Evolutionary conservation across 208 protist genomes (phyloP), one percentile per base, ranked within the genome.

Genomic region (Leptomonas seymouri): DNA sequence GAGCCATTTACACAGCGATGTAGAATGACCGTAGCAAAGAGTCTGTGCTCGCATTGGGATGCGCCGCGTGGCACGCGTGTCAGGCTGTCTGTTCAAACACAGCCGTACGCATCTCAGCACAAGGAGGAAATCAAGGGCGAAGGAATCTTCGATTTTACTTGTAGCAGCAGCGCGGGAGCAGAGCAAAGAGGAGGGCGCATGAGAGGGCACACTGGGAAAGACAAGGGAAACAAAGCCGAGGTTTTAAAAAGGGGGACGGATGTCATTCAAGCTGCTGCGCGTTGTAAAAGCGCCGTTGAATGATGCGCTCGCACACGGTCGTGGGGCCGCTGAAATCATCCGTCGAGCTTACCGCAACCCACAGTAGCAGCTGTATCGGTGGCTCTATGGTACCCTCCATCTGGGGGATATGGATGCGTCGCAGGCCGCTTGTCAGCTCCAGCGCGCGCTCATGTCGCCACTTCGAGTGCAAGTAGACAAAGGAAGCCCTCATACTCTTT

Each of bases 361-460:
- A 90, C 31, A 90, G 67, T 12, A 90, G 80, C 16, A 82, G 85
- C 56, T 77, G 70, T 18, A 59, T 30, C 7, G 67, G 28, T 11
- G 25, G 30, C 27, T n/a, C 28, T 3, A 60, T 53, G 15, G 7
- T 5, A n/a, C 14, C 44, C 12, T 62, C 56, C 8, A 18, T 18
- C 14, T 27, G 45, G 0, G 81, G 78, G 23, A 88, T 66, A 36
- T 86, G 55, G 11, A 34, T 25, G 3, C 41, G 51, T 1, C 25
- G 31, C 1, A 84, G 60, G 11, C 25, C 15, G 1, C 20, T 16
- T 20, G 41, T 67, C 14, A 92, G 36, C 5, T 65, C 59, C n/a
- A 85, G 45, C 0, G 15, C 34, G 12, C 20, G n/a, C 6, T 44
- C 11, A 28, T 71, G 64, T 8, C 76, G 30, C 86, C 87, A 91